Evolutionary conservation across 2,329 filamentous ascomycete species (phyloP), one percentile per base, ranked within the genome.

Genomic region (Penicillium hordei): DNA sequence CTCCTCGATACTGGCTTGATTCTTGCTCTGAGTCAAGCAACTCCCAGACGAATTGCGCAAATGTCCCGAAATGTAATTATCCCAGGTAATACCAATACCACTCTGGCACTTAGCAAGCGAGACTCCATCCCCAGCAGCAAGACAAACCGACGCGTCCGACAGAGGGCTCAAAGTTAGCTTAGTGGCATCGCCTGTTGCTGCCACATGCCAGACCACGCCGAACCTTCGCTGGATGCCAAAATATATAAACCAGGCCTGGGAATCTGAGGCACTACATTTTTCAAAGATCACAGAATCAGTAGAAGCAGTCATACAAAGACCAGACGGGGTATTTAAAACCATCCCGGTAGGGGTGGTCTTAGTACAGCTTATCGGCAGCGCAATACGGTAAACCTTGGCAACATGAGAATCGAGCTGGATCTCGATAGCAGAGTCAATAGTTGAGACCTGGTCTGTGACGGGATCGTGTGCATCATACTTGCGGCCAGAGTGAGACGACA

Each of bases 241-340:
- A n/a, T n/a, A n/a, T n/a, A n/a, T n/a, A n/a, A n/a, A n/a, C n/a
- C n/a, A n/a, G n/a, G n/a, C 72, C 67, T 82, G 80, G 4, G 65
- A 65, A 60, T 78, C 72, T 0, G 63, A 60, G 9, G 68, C 79
- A 33, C 72, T 67, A 57, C 79, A 81, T 4, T 65, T 58, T 5
- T 63, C 60, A 65, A 76, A 81, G 0, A 34, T 63, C 6, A 79
- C 63, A 27, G 36, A 25, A 8, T 65, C 64, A 2, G 64, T 58
- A 1, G 44, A 49, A 5, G 72, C 75, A 5, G 77, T 77, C 34
- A 82, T 67, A 58, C 78, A 80, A 31, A 74, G 72, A 10, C 76
- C 67, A 2, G 78, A 79, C 23, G 72, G 76, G 0, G 79, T 81
- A 62, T 82, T 81, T 67, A 82, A 81, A 48, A 82, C 76, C 63